Evolutionary conservation across 2,329 filamentous ascomycete species (phyloP).

Genomic region (Aspergillus proliferans): DNA sequence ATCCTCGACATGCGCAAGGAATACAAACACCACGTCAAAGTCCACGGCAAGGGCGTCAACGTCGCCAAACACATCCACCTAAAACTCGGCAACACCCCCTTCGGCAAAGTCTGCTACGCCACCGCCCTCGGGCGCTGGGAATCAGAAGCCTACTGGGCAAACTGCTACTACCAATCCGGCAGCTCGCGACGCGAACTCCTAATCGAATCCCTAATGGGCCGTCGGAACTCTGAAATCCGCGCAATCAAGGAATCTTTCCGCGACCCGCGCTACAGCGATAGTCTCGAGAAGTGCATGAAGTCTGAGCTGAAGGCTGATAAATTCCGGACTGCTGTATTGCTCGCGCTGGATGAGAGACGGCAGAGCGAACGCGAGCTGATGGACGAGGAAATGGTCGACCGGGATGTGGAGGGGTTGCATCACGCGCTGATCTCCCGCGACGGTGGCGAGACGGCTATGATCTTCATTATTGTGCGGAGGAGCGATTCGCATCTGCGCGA

Average conservation of each 20-base stretch:
- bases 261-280: slow-evolving; percentile 86
- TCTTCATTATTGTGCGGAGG: slow-evolving; percentile 72
- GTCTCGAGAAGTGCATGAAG: slow-evolving; percentile 76
- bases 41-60: slow-evolving; percentile 44
- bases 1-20: slow-evolving; percentile 77
- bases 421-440: slow-evolving; percentile 63
- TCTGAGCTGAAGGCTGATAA: slow-evolving; percentile 92
- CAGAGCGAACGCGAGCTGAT: slow-evolving; percentile 73
- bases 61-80: slow-evolving; percentile 47
- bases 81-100: slow-evolving; percentile 45
- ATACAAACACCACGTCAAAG: slow-evolving; percentile 83
- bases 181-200: slow-evolving; percentile 78
- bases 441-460: slow-evolving; percentile 82
- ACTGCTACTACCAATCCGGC: slow-evolving; percentile 92
- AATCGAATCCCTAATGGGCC: slow-evolving; percentile 88
- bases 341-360: slow-evolving; percentile 72
- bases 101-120: slow-evolving; percentile 88
- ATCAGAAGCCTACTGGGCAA: slow-evolving; percentile 94
- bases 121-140: slow-evolving; percentile 87
- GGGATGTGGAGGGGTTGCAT: slow-evolving; percentile 68
- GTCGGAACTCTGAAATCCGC: slow-evolving; percentile 78
- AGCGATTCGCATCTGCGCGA: slow-evolving; percentile 78
- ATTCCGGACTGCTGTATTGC: slow-evolving; percentile 80
- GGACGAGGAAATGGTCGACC: slow-evolving; percentile 56
- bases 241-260: slow-evolving; percentile 82